Evolutionary conservation across 2,329 filamentous ascomycete species (phyloP), one percentile per base, ranked within the genome.

Genomic region (Corniculantispora saksenae): DNA sequence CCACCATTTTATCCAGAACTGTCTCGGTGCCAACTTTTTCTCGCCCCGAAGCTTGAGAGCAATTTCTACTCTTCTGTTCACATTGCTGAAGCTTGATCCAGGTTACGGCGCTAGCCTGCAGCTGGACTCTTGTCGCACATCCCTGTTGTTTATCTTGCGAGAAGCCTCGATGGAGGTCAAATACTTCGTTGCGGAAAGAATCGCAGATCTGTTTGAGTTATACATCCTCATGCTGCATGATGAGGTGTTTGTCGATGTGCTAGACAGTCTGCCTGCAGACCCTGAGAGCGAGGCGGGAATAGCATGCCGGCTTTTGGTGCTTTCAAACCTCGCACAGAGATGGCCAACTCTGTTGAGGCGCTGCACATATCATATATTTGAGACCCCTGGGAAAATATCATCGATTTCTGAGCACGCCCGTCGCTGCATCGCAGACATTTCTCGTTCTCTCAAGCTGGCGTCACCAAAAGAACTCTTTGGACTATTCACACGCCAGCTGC

Each of bases 321-420:
- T 98, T 13, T 87, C 91, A 1, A 88, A 88, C 63, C 80, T 99
- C 65, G 95, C 91, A 27, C 91, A 92, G 35, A 80, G 83, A 59
- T 98, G 94, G 92, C 89, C 93, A 66, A 97, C 94, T 0, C 82
- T 98, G 23, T 83, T 97, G 51, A 89, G 94, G 60, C 88, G 91
- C 68, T 93, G 93, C 69, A 91, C 97, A 21, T 99, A 97, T 75
- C 91, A 95, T 75, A 93, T 98, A 25, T 97, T 98, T 70, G 95
- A 98, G 75, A 93, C 91, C 0, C 91, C 94, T 1, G 92, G 91
- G 1, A 88, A 88, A 64, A 86, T 97, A 17, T 78, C 84, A 3
- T 78, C 80, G 13, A 90, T 91, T 8, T 82, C 84, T 23, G 80
- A 82, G 23, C 91, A 97, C 77, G 94, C 94, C 1, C 86, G 85